Base-by-base conservation (phyloP, 441 rosid species). In the Dalechampia spathulata region DNA sequence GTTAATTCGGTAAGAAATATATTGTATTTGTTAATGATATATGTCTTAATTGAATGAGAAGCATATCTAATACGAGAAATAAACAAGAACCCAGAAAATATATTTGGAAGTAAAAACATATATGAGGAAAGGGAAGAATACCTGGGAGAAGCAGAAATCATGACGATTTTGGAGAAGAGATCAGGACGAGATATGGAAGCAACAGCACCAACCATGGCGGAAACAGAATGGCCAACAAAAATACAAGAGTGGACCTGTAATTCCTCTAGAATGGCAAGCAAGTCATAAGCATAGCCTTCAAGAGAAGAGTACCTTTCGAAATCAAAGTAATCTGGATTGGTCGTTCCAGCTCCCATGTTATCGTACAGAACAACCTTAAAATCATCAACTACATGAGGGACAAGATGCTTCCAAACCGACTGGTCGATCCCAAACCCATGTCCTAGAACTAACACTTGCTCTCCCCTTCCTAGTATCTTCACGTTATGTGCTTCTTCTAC, bases 381-480 rank as follows among this genome's bases (percentile, higher is more conserved):
- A 22, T 84, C 86, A 0, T 81, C 90, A 3, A 86, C 52, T 0
- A 92, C 78, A 74, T 89, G 97, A 1, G 99, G 97, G 5, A 92
- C 80, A 10, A 89, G 67, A 72, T 92, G 96, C 62, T 80, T 92
- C 97, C 99, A 92, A 3, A 82, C 83, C 0, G 99, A 92, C 52
- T 92, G 99, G 67, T 92, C 99, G 15, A 96, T 85, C 36, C 99
- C 99, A 44, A 89, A 89, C 0, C 99, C 99, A 48, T 89, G 97
- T 41, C 79, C 92, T 45, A 92, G 71, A 12, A 92, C 85, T 36
- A 92, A 72, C 2, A 64, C 65, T 60, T 67, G 76, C 7, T 72
- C 71, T n/a, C 99, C 97, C 20, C 83, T 62, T 1, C 99, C 99
- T 28, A 85, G 12, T 17, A 83, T 76, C 72, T 75, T 85, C 34